Base-by-base conservation (phyloP, 2,329 filamentous ascomycete species). In the Alternaria ventricosa region DNA sequence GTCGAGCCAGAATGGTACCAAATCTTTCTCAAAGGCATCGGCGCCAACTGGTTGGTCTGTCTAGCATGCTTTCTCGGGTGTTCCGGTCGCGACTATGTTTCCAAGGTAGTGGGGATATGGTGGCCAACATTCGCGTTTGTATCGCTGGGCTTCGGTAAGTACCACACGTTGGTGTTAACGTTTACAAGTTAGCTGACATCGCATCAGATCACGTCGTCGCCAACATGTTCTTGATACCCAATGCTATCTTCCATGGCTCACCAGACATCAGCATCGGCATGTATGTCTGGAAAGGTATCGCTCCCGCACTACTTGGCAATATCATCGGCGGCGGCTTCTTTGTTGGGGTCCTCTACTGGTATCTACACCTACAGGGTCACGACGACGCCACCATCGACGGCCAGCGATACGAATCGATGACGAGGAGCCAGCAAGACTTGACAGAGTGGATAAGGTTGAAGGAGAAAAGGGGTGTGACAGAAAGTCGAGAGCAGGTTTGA, bases 211-310 rank as follows among this genome's bases (percentile, higher is more conserved):
- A 74, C 67, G 70, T 75, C 1, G 69, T 74, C 8, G 73, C 73
- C 7, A 75, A 75, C 59, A 75, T 75, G 73, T 74, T 74, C 58
- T 67, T 74, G 45, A 63, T 75, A 7, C 70, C 71, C 3, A 74
- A 71, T 58, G 73, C 69, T 8, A 75, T 75, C 57, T 75, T 67
- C 63, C 56, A 66, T 6, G 64, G 62, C 13, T 64, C 70, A 15
- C 66, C 70, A 1, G 55, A 60, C 27, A 55, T 75, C n/a, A 68
- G 46, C 11, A 71, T 76, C 18, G 64, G 68, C 4, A 53, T 74
- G 43, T 76, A 76, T 54, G 71, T 76, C 41, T 74, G 73, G 73
- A 76, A 76, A 54, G 66, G 69, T 18, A 72, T 76, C 28, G 72
- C 72, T 46, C 73, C 73, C 3, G 66, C 72, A 5, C 22, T 66